A percentile compares a stretch with the other conserved stretches of the same genome.
These are phyloP conservation scores for Coelastrella sp. DNA, from an alignment of 139 green algal species.

Conservation along the genomic window DNA sequence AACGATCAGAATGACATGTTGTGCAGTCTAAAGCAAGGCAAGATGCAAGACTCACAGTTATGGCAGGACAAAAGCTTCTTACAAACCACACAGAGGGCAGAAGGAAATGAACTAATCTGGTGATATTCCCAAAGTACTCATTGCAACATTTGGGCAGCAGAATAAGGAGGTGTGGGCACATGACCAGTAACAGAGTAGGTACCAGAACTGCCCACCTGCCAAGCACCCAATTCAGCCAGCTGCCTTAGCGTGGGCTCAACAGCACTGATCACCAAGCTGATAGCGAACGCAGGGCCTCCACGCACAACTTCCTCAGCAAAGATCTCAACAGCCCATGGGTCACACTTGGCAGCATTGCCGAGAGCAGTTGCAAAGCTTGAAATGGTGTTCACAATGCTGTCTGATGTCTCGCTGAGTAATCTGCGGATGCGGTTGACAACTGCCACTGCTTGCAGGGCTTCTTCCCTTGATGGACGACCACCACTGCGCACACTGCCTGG, in stretches of 20 bases:
- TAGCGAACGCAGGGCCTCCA: conserved; percentile 93
- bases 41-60: not conserved
- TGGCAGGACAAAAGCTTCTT: not conserved
- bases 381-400: conserved; percentile 73
- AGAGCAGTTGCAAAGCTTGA: conserved; percentile 64
- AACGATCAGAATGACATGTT: conserved; percentile 5
- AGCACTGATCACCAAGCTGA: conserved; percentile 82
- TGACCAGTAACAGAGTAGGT: not conserved
- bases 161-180: no score
- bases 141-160: no score
- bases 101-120: no score
- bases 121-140: no score
- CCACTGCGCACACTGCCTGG: conserved; percentile 70
- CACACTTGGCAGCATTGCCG: conserved; percentile 81
- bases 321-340: conserved; percentile 91
- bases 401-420: conserved; percentile 55
- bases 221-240: conserved; percentile 89
- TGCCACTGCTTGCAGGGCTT: conserved; percentile 89
- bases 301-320: conserved; percentile 93
- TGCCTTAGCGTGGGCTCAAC: conserved; percentile 85
- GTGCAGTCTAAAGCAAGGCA: not conserved
- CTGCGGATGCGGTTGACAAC: conserved; percentile 90
- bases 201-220: conserved; percentile 75
- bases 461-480: conserved; percentile 77
- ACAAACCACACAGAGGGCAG: no score